A percentile compares a stretch with the other conserved stretches of the same genome.
Conservation (phyloP, 192 early-diverging fungal species). For the Phlyctochytrium bullatum region DNA sequence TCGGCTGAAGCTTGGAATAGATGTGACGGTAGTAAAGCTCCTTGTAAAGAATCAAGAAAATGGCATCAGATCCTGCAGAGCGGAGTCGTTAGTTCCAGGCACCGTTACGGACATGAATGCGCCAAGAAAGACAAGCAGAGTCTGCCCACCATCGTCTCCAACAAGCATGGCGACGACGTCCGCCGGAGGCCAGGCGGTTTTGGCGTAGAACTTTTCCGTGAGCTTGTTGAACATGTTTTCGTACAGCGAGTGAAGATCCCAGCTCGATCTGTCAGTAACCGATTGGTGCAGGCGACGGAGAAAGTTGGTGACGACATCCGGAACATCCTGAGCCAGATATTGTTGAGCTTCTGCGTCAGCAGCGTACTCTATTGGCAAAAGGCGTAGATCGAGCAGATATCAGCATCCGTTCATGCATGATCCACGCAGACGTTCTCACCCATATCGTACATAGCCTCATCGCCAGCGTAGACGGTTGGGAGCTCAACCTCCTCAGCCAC, state of each 20-base stretch:
- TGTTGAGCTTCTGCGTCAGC: background rate
- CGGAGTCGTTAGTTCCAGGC: background rate
- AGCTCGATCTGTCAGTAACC: conserved; percentile 74
- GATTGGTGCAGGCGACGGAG: conserved; percentile 77
- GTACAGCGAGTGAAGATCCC: conserved; percentile 85
- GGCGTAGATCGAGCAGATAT: background rate
- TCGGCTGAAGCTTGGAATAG: conserved; percentile 86
- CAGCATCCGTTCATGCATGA: no score
- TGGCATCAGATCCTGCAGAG: conserved; percentile 10
- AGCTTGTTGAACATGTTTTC: conserved; percentile 87
- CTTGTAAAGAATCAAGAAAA: conserved; percentile 92
- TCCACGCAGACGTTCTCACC: conserved; percentile 11
- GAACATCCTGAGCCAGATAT: conserved; percentile 55
- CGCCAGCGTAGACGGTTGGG: conserved; percentile 45
- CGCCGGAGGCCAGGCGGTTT: conserved; percentile 86
- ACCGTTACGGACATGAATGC: no score
- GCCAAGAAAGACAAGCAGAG: no score
- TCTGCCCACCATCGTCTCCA: conserved; percentile 65
- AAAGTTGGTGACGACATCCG: conserved; percentile 82
- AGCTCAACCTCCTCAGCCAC: conserved; percentile 63
- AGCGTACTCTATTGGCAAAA: background rate
- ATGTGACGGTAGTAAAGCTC: conserved; percentile 98
- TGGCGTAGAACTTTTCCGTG: conserved; percentile 88
- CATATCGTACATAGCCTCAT: conserved; percentile 48
- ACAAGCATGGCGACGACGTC: conserved; percentile 77